Evolutionary conservation across 345 rosid genomes (phyloP).

Genomic region (Murraya koenigii): DNA sequence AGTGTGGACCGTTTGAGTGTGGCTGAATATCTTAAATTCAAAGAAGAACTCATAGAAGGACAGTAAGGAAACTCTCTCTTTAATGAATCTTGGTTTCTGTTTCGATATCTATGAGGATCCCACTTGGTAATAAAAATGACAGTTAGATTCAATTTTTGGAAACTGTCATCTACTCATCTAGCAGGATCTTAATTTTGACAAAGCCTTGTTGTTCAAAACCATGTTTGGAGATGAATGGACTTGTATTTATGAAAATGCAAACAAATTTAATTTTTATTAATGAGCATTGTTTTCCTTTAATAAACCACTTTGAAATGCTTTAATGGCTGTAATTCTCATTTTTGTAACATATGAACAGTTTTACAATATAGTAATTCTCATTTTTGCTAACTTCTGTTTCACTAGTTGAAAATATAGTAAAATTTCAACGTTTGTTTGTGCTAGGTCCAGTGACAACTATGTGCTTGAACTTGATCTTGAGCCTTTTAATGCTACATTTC

Average conservation of each 20-base stretch:
- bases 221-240: not conserved
- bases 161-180: not conserved
- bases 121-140: not conserved
- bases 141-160: not conserved
- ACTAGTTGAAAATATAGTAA: not conserved
- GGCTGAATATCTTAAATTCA: conserved; percentile 31
- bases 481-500: conserved; percentile 37
- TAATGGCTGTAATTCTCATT: not conserved
- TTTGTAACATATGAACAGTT: not conserved
- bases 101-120: not conserved
- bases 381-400: not conserved
- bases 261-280: not conserved
- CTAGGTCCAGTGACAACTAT: conserved; percentile 19
- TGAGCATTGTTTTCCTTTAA: not conserved
- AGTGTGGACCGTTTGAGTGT: conserved; percentile 29
- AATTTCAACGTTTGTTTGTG: conserved; percentile 1
- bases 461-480: conserved; percentile 40
- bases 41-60: conserved; percentile 36
- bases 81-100: not conserved
- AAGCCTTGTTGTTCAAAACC: not conserved
- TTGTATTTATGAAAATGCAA: not conserved
- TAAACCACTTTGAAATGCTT: not conserved
- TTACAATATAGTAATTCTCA: not conserved
- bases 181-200: not conserved
- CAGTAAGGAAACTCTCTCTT: conserved; percentile 17